These are phyloP conservation scores for Sporothrix dimorphospora DNA, from an alignment of 2,329 filamentous ascomycete species.

Conservation along the genomic window DNA sequence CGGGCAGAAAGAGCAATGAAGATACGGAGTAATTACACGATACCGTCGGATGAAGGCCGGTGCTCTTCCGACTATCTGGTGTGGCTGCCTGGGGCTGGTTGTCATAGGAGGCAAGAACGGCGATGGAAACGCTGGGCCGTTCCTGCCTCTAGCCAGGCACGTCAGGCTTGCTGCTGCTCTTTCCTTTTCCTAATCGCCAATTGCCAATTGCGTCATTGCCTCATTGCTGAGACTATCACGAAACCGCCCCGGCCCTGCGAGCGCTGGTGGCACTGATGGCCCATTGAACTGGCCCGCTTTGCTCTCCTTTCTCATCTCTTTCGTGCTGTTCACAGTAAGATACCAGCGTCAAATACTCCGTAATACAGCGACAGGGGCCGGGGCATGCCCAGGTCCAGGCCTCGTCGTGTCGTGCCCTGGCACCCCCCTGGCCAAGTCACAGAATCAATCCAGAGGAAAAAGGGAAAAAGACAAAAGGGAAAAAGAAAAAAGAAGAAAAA, in stretches of 20 bases:
- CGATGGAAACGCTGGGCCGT: neutral
- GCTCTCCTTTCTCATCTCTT: slow-evolving; percentile 23
- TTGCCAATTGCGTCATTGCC: slow-evolving; percentile 8
- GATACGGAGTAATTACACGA: no score
- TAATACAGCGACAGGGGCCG: neutral
- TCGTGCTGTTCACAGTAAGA: neutral
- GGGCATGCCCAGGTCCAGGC: neutral
- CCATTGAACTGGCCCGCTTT: slow-evolving; percentile 17
- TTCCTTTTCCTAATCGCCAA: neutral
- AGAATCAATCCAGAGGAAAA: neutral
- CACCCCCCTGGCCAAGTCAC: neutral
- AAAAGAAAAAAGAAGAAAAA: neutral
- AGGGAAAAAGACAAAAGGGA: no score
- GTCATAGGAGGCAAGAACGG: neutral
- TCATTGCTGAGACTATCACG: slow-evolving; percentile 23
- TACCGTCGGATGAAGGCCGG: neutral
- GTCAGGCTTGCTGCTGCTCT: neutral
- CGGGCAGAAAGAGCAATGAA: no score
- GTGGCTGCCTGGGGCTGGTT: no score
- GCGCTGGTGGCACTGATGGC: neutral
- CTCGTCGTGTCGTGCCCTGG: neutral
- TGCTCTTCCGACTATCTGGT: neutral
- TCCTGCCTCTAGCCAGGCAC: neutral
- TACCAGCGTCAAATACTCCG: neutral
- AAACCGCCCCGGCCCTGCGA: neutral